Conservation (phyloP, 1,284 basidiomycete species). For the Wolfiporia cocos region DNA sequence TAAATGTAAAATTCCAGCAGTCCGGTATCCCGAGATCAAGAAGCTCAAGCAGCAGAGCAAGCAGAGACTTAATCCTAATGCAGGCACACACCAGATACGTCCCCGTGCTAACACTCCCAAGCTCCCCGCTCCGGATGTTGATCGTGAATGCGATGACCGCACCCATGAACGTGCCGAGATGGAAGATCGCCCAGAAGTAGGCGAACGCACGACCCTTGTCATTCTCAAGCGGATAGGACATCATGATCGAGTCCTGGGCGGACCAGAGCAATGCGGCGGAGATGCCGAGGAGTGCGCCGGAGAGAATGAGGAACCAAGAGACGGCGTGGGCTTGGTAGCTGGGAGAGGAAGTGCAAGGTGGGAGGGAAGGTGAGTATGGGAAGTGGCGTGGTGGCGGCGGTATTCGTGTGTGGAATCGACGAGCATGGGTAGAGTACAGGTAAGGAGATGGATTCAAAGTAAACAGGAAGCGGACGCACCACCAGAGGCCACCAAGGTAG, state of each 20-base stretch:
- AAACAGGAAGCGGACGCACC: no score
- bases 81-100: constrained; percentile 30
- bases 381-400: no score
- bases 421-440: no score
- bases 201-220: constrained; percentile 43
- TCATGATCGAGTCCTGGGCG: constrained; percentile 51
- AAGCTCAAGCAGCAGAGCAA: no score
- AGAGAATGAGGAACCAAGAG: constrained; percentile 42
- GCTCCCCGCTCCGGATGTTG: constrained; percentile 28
- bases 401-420: no score
- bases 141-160: constrained; percentile 43
- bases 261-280: constrained; percentile 55
- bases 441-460: no score
- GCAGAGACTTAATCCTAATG: no score
- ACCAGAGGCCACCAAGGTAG: constrained; percentile 36
- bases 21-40: no score
- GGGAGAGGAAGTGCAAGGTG: neutral
- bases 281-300: constrained; percentile 50
- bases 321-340: constrained; percentile 32
- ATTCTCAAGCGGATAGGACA: constrained; percentile 51
- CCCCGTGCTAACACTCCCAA: constrained; percentile 29
- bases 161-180: constrained; percentile 45
- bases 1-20: no score
- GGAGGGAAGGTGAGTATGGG: neutral
- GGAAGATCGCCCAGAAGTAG: constrained; percentile 53